These are phyloP conservation scores for Fusarium newnesense DNA, from an alignment of 2,329 filamentous ascomycete species.

Conservation along the genomic window DNA sequence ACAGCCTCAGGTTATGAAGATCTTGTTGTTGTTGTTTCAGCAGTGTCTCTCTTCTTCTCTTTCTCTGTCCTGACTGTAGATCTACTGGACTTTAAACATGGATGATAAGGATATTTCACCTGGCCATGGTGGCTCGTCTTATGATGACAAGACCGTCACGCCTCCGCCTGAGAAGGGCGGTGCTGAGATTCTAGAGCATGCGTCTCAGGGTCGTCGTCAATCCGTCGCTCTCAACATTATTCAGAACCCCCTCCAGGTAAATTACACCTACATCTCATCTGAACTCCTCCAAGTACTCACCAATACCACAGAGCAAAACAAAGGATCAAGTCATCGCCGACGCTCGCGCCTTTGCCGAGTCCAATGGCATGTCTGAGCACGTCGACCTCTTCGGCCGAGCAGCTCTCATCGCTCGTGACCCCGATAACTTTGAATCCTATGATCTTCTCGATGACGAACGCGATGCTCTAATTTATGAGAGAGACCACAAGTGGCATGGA, in stretches of 20 bases:
- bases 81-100: not conserved
- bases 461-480: conserved; percentile 67
- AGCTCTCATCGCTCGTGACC: conserved; percentile 15
- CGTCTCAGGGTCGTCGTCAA: conserved; percentile 1
- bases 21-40: not conserved
- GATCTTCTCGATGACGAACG: conserved; percentile 33
- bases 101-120: conserved; percentile 24
- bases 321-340: conserved; percentile 3
- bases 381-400: conserved; percentile 20
- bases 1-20: not conserved
- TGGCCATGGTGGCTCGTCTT: not conserved
- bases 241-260: conserved; percentile 18
- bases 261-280: accelerated
- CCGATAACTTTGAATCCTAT: not conserved
- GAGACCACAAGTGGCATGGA: conserved; percentile 73
- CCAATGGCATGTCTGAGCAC: conserved; percentile 26
- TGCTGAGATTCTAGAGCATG: conserved; percentile 16
- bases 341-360: conserved; percentile 7
- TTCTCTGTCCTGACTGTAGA: not conserved
- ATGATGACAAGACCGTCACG: conserved; percentile 11
- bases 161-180: conserved; percentile 10
- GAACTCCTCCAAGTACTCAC: not conserved
- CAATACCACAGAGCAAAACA: not conserved
- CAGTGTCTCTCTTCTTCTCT: not conserved
- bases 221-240: conserved; percentile 15